Base-by-base conservation (phyloP, 257 asterid species). In the Ophiorrhiza pumila region DNA sequence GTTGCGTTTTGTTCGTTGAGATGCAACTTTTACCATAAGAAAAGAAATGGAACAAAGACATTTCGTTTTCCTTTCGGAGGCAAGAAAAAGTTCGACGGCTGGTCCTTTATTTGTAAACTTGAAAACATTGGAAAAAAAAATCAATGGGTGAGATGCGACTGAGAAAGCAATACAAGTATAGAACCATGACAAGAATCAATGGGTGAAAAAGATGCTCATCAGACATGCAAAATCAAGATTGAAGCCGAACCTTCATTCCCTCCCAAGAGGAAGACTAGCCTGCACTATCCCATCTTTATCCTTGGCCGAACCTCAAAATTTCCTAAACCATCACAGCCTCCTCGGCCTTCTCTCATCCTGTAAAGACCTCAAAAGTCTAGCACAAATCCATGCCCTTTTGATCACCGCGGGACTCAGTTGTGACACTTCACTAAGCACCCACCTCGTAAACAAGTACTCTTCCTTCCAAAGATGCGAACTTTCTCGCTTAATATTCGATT, bases 321-420 rank as follows among this genome's bases (percentile, higher is more conserved):
- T 37, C 10, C 68, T 50, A 35, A 14, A 9, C 43, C 58, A 45
- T 45, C 72, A 47, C 41, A 71, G n/a, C 65, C 52, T 73, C 23
- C 59, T 14, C 8, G 2, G 45, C 62, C 75, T 78, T 15, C 79
- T 83, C 53, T 61, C 77, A 10, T 80, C 76, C 9, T 83, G 87
- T 59, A 73, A 67, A 72, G 62, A 39, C 32, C 77, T 78, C 27
- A 57, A 29, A 34, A 43, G 60, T 32, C 78, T 83, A 22, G 22
- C 46, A n/a, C 87, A 75, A 78, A 56, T 80, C 50, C 85, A 83
- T 25, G 85, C 85, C 49, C 80, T 67, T 35, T 55, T 83, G 60
- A 69, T 83, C 42, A 68, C 73, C 34, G n/a, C 71, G 3, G 85
- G 80, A 43, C 68, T 72, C 47, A 29, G 1, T 22, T 65, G 42